Conservation (phyloP, 2,329 filamentous ascomycete species). For the Teratosphaeriaceae sp. region DNA sequence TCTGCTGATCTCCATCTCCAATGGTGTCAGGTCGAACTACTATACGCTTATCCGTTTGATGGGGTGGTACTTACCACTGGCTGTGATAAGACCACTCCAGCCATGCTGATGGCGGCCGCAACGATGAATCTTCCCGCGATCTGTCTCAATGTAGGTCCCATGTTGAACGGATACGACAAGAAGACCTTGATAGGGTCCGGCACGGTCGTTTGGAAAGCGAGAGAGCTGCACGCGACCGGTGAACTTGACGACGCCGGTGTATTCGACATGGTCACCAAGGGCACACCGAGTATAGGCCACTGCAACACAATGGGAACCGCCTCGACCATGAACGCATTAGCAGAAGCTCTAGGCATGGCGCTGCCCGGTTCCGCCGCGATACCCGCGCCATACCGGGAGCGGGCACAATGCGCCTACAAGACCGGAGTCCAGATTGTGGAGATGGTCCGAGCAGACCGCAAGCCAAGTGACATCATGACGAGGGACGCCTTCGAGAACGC, state of each 20-base stretch:
- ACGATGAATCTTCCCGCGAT: slow-evolving; percentile 26
- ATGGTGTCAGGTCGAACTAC: too few species aligned
- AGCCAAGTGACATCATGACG: slow-evolving; percentile 50
- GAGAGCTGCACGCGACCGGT: slow-evolving; percentile 24
- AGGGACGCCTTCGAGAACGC: slow-evolving; percentile 51
- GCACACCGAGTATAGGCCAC: slow-evolving; percentile 24
- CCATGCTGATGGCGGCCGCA: slow-evolving; percentile 26
- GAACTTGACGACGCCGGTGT: slow-evolving; percentile 22
- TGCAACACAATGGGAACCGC: slow-evolving; percentile 29
- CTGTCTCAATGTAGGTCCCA: slow-evolving; percentile 27
- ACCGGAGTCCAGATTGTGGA: slow-evolving; percentile 27
- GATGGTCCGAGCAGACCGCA: slow-evolving; percentile 24
- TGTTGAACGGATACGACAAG: slow-evolving; percentile 25
- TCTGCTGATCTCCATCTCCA: too few species aligned
- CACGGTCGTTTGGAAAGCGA: slow-evolving; percentile 26
- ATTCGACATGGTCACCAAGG: slow-evolving; percentile 22
- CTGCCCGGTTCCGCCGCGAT: slow-evolving; percentile 24
- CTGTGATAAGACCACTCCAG: slow-evolving; percentile 27
- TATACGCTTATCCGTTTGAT: slow-evolving; percentile 27
- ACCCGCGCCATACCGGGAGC: slow-evolving; percentile 24
- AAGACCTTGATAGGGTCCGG: slow-evolving; percentile 21
- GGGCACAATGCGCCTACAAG: slow-evolving; percentile 25
- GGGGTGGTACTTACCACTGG: slow-evolving; percentile 26
- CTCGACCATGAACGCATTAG: slow-evolving; percentile 27
- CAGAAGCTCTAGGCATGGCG: slow-evolving; percentile 27